Evolutionary conservation across 2,329 filamentous ascomycete species (phyloP).

Genomic region (Apiospora pterosperma): DNA sequence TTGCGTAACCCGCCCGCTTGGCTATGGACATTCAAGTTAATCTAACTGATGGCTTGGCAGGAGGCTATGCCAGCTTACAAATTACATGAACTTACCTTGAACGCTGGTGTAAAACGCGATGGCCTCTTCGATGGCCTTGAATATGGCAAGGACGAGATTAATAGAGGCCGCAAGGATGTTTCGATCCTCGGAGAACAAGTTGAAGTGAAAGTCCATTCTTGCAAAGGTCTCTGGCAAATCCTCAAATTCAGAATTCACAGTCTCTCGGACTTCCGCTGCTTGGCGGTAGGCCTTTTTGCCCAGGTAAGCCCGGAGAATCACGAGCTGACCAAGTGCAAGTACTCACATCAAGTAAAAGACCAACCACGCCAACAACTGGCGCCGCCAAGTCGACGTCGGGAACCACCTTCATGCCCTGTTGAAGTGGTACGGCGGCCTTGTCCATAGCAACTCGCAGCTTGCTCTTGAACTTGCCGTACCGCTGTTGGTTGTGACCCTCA

Average conservation of each 20-base stretch:
- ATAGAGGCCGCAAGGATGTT: conserved; percentile 6
- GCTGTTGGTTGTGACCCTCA: conserved; percentile 1
- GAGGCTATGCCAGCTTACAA: no score
- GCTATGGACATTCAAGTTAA: neutral
- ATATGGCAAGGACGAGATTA: conserved; percentile 6
- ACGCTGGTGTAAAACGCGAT: conserved; percentile 7
- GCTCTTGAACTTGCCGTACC: conserved; percentile 6
- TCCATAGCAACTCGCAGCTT: conserved; percentile 6
- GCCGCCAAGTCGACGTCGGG: conserved; percentile 5
- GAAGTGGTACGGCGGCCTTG: neutral
- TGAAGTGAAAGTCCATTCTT: conserved; percentile 6
- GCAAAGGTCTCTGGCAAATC: conserved; percentile 8
- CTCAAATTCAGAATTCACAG: conserved; percentile 7
- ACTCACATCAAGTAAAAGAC: conserved; percentile 4
- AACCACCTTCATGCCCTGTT: conserved; percentile 7
- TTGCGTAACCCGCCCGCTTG: neutral
- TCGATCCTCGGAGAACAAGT: neutral
- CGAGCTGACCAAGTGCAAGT: neutral
- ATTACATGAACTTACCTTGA: conserved; percentile 4
- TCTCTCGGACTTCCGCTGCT: conserved; percentile 6
- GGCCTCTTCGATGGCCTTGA: conserved; percentile 8
- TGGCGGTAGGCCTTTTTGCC: conserved; percentile 5
- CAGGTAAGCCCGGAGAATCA: neutral
- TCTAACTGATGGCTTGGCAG: neutral
- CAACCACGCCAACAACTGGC: conserved; percentile 6